These are phyloP conservation scores for Annulohypoxylon maeteangense DNA, from an alignment of 495 filamentous ascomycete genomes.

Conservation along the genomic window DNA sequence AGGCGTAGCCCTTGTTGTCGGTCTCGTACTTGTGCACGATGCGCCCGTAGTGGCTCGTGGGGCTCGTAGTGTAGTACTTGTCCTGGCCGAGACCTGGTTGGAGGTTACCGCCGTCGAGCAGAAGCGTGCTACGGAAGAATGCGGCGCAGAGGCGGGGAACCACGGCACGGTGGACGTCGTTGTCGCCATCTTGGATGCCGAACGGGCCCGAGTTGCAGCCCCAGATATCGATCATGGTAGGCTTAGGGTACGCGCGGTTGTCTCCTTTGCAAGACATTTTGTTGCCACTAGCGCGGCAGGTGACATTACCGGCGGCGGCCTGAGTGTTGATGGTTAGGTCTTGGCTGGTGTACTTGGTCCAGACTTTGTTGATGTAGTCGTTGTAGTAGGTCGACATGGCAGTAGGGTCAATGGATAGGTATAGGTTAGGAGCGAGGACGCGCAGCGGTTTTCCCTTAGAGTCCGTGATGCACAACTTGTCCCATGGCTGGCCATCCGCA, in stretches of 20 bases:
- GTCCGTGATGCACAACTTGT: constrained; percentile 49
- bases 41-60: constrained; percentile 57
- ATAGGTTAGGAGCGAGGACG: constrained; percentile 53
- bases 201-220: constrained; percentile 62
- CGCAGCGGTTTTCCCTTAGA: constrained; percentile 50
- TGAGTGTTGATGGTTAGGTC: constrained; percentile 56
- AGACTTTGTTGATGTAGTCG: constrained; percentile 56
- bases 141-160: constrained; percentile 59
- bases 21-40: constrained; percentile 57
- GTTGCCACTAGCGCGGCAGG: constrained; percentile 50
- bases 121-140: constrained; percentile 55
- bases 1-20: constrained; percentile 58
- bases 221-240: constrained; percentile 55
- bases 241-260: constrained; percentile 54
- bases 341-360: constrained; percentile 50
- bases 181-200: constrained; percentile 48
- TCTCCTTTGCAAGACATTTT: constrained; percentile 52
- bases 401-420: constrained; percentile 42
- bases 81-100: constrained; percentile 47
- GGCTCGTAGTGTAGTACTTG: constrained; percentile 49
- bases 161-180: constrained; percentile 53
- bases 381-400: constrained; percentile 52
- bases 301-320: constrained; percentile 49
- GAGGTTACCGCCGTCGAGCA: constrained; percentile 53
- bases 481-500: constrained; percentile 53